Conservation (phyloP, 2,329 filamentous ascomycete genomes). For the Cyphellophora attinorum region DNA sequence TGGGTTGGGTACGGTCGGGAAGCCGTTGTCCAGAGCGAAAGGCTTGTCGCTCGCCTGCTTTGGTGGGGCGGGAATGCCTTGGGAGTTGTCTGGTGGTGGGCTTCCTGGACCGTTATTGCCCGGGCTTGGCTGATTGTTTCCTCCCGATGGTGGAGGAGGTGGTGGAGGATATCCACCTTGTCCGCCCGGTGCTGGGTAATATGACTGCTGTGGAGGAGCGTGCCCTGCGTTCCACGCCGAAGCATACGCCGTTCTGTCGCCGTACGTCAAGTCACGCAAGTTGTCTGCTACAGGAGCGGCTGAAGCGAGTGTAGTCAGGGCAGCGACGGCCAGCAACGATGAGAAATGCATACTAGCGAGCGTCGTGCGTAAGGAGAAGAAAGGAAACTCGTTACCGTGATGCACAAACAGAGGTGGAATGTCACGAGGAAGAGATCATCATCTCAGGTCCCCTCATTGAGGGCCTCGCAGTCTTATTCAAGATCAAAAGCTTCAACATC, state of each 20-base stretch:
- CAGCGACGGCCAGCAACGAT: neutral
- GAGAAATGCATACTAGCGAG: neutral
- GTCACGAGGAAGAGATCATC: too few species aligned
- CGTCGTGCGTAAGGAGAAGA: neutral
- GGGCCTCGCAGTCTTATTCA: too few species aligned
- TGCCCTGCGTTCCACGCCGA: neutral
- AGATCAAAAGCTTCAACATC: neutral
- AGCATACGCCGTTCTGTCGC: neutral
- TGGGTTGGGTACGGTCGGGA: slow-evolving; percentile 47
- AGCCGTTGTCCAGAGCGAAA: slow-evolving; percentile 36
- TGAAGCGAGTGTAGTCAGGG: neutral
- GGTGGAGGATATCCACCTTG: too few species aligned
- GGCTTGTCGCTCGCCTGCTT: neutral
- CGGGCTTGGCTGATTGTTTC: too few species aligned
- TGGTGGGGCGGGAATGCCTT: neutral
- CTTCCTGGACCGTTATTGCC: neutral
- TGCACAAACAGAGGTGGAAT: too few species aligned
- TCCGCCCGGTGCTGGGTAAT: neutral
- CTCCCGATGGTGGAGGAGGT: too few species aligned
- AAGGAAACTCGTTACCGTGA: neutral
- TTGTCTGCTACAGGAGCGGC: neutral
- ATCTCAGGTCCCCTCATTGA: too few species aligned
- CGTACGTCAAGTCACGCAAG: neutral
- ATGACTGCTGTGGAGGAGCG: neutral
- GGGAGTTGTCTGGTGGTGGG: neutral